Evolutionary conservation across 768 basidiomycete species (phyloP), one percentile per base, ranked within the genome.

Genomic region (Gymnopilus dilepis): DNA sequence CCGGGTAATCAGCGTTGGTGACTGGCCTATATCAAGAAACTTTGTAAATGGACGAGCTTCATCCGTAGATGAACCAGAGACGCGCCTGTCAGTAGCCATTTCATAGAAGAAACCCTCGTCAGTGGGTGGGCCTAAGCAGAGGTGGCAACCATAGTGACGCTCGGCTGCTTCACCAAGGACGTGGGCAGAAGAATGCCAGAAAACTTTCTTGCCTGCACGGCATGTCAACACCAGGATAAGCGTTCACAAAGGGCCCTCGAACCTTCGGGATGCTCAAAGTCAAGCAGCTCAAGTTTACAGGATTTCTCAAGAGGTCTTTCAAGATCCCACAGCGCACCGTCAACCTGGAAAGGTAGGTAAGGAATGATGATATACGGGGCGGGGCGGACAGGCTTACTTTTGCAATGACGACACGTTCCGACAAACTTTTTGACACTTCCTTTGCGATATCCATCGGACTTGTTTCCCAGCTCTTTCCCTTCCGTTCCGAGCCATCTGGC

Each of bases 101-200:
- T 99, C 97, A 74, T 99, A 99, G 82, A 97, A 99, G 85, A 99
- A 99, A 21, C 97, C 97, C 6, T 98, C 95, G 28, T 97, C 94
- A 2, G 95, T 95, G 22, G 97, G 97, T 15, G 97, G 97, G 3
- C 97, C 97, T 63, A 97, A 88, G 70, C 96, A 97, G 13, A 99
- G 83, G 80, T 97, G 95, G 74, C 95, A 97, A 40, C 96, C 97
- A 73, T 98, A 97, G 73, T 97, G 95, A 56, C 92, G 86, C 77
- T 99, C 97, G 41, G 95, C 87, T 57, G 97, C 92, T 77, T 99
- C 97, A 45, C 97, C 97, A 17, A 99, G 84, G 59, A 99, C 95
- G 76, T 99, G 97, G 0, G 97, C 97, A 24, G 96, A 98, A 17
- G 97, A 99, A 74, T 99, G 97, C 97, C 97, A 99, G 82, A 99